phyloP scores from a whole-genome alignment of 2,329 filamentous ascomycete genomes.

The Apiospora arundinis region DNA sequence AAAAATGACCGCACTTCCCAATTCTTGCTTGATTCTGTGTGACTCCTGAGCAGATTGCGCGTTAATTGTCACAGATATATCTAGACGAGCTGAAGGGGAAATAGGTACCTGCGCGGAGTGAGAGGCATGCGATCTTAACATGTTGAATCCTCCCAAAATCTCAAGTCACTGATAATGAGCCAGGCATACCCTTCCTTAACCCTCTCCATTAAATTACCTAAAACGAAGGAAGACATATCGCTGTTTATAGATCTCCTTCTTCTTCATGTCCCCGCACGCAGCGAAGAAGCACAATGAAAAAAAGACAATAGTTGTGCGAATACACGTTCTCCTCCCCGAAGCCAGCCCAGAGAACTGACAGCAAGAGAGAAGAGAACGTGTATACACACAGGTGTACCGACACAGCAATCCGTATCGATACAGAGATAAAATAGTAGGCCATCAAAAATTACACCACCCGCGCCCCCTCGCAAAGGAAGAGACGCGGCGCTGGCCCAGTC shows the following conservation, averaged over 20 bases:
- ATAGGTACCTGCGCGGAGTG: background rate
- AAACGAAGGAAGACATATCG: no score
- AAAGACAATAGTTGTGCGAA: no score
- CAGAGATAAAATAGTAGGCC: background rate
- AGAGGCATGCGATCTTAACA: background rate
- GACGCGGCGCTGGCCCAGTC: background rate
- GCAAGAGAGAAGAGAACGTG: background rate
- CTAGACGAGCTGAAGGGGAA: background rate
- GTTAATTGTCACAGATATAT: no score
- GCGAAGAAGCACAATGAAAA: conserved; percentile 5
- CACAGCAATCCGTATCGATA: background rate
- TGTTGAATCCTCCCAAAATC: background rate
- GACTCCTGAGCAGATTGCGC: no score
- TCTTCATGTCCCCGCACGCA: background rate
- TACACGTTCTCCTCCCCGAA: background rate
- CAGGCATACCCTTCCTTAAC: background rate
- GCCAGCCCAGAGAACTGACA: background rate
- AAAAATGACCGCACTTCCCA: background rate
- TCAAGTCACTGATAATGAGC: background rate
- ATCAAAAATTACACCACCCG: conserved; percentile 15
- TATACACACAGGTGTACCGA: background rate
- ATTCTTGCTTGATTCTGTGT: background rate
- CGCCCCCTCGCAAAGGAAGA: background rate
- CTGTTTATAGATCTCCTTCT: background rate
- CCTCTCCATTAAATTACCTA: no score